Conservation (phyloP, 352 stramenopile species). For the Halophytophthora polymorphica region DNA sequence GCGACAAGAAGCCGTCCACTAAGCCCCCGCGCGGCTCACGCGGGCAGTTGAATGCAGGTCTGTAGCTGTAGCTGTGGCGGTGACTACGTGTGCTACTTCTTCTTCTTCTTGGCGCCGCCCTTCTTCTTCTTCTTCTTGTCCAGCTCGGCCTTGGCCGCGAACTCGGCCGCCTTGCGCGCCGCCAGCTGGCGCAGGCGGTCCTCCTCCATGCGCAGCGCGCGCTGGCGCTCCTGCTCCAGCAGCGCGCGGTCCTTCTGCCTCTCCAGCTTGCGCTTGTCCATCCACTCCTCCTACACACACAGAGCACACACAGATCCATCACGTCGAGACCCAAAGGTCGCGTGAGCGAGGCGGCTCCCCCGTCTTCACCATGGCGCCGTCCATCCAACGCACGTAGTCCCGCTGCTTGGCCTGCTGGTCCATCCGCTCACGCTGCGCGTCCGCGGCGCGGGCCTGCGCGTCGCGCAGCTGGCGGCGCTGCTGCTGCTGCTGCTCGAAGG, state of each 20-base stretch:
- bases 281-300: constrained; percentile 54
- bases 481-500: constrained; percentile 37
- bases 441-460: constrained; percentile 47
- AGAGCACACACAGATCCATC: constrained; percentile 5
- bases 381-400: constrained; percentile 42
- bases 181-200: constrained; percentile 65
- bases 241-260: constrained; percentile 41
- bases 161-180: constrained; percentile 67
- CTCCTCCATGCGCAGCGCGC: constrained; percentile 52
- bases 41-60: too few species aligned
- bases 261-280: constrained; percentile 69
- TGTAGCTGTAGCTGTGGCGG: constrained; percentile 13
- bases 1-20: constrained; percentile 6
- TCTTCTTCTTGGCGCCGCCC: constrained; percentile 56
- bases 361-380: background rate
- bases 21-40: too few species aligned
- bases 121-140: constrained; percentile 87
- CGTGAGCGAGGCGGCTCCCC: background rate
- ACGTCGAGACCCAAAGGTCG: background rate
- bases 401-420: constrained; percentile 41
- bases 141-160: constrained; percentile 64
- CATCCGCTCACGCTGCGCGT: constrained; percentile 48
- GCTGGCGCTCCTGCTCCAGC: constrained; percentile 50
- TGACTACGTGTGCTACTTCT: constrained; percentile 29
- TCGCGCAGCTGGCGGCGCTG: constrained; percentile 44